Conservation (phyloP, 108 stramenopile species). For the Epithemia pelagica region DNA sequence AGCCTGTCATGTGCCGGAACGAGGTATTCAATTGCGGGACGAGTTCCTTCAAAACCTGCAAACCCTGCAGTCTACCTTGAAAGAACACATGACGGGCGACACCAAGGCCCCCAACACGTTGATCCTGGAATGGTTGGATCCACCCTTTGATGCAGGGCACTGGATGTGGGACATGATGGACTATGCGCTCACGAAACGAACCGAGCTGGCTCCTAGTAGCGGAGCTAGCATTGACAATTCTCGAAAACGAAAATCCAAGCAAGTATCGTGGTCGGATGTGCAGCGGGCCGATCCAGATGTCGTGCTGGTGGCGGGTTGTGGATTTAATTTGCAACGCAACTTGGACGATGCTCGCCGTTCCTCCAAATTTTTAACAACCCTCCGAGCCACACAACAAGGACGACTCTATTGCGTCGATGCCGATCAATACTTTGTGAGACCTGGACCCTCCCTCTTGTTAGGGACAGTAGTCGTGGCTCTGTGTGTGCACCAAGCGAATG, state of each 20-base stretch:
- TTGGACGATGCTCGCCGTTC: slow-evolving; percentile 34
- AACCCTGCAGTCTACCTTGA: slow-evolving; percentile 15
- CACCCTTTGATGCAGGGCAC: slow-evolving; percentile 86
- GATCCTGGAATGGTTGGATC: slow-evolving; percentile 89
- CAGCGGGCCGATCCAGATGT: slow-evolving; percentile 66
- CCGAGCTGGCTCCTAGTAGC: not conserved
- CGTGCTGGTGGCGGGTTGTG: slow-evolving; percentile 83
- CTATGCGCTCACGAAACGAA: slow-evolving; percentile 20
- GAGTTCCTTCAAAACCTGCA: slow-evolving; percentile 31
- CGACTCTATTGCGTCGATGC: slow-evolving; percentile 76
- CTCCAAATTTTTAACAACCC: slow-evolving; percentile 25
- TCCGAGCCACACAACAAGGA: slow-evolving; percentile 44
- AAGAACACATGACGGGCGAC: slow-evolving; percentile 1
- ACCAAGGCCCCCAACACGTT: slow-evolving; percentile 36
- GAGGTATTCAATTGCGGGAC: slow-evolving; percentile 32
- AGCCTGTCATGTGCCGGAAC: slow-evolving; percentile 46
- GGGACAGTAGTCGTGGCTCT: slow-evolving; percentile 70
- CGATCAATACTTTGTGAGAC: slow-evolving; percentile 81
- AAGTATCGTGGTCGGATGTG: slow-evolving; percentile 53
- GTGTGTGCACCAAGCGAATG: slow-evolving; percentile 47
- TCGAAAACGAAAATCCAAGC: slow-evolving; percentile 32
- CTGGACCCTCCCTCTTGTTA: slow-evolving; percentile 70
- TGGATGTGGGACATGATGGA: slow-evolving; percentile 88
- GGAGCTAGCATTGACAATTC: not conserved
- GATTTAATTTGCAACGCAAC: slow-evolving; percentile 83